These are phyloP conservation scores for Plasmodium knowlesi DNA, from an alignment of 169 alveolate genomes.

Conservation along the genomic window DNA sequence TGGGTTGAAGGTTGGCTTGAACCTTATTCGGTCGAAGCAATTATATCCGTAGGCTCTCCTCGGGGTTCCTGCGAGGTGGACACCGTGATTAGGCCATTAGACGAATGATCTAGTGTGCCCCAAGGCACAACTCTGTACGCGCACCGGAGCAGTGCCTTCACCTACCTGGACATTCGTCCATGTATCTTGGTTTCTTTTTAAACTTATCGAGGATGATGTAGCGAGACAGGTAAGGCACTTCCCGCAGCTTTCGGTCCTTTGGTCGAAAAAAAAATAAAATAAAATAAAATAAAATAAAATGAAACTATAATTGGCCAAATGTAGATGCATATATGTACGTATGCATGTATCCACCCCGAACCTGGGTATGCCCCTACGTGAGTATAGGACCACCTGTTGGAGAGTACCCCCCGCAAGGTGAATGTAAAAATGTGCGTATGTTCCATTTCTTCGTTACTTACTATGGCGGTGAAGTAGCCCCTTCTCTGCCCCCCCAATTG, in stretches of 20 bases:
- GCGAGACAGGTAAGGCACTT: slow-evolving; percentile 88
- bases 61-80: slow-evolving; percentile 84
- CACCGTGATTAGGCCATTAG: background rate
- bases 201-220: slow-evolving; percentile 81
- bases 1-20: slow-evolving; percentile 90
- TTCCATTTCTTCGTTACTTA: background rate
- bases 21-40: slow-evolving; percentile 86
- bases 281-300: background rate
- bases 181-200: slow-evolving; percentile 84
- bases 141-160: background rate
- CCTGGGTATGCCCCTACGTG: background rate
- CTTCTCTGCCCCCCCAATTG: background rate
- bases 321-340: background rate
- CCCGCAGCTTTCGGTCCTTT: slow-evolving; percentile 87
- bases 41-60: slow-evolving; percentile 88
- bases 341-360: background rate
- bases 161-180: slow-evolving; percentile 85
- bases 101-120: background rate
- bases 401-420: background rate
- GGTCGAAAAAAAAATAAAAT: background rate
- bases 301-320: background rate
- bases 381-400: background rate
- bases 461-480: slow-evolving; percentile 52
- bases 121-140: too few relatives aligned
- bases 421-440: background rate